Evolutionary conservation across 1,139 yeast species (phyloP).

Genomic region (Debaryomycetaceae sp.): DNA sequence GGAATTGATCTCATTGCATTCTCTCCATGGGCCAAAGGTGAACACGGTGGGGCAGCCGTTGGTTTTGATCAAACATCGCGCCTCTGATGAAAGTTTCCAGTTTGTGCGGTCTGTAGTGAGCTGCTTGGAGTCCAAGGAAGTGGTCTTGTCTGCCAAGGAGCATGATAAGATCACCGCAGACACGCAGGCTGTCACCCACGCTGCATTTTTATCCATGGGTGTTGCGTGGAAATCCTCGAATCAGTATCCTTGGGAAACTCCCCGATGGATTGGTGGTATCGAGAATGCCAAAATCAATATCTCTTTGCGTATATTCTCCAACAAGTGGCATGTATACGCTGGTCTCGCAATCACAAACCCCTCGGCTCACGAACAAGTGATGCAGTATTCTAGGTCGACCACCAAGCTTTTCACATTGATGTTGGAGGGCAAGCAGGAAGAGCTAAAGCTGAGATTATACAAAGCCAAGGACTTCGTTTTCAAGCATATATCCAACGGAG

Average conservation of each 20-base stretch:
- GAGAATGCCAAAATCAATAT: conserved; percentile 96
- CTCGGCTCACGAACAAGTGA: conserved; percentile 84
- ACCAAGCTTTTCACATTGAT: conserved; percentile 80
- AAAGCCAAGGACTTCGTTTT: conserved; percentile 76
- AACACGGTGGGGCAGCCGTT: conserved; percentile 89
- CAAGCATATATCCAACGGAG: conserved; percentile 52
- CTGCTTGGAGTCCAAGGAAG: conserved; percentile 75
- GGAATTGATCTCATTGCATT: conserved; percentile 82
- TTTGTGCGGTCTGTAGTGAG: conserved; percentile 65
- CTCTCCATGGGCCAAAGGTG: conserved; percentile 92
- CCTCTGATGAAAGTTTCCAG: conserved; percentile 49
- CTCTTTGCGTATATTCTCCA: conserved; percentile 82
- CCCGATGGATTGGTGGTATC: conserved; percentile 86
- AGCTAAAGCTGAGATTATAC: conserved; percentile 53
- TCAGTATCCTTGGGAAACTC: conserved; percentile 91
- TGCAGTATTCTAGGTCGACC: conserved; percentile 83
- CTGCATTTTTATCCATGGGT: conserved; percentile 96
- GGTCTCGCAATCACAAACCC: conserved; percentile 96
- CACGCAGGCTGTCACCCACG: conserved; percentile 98
- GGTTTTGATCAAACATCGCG: conserved; percentile 76
- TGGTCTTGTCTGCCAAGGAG: conserved; percentile 73
- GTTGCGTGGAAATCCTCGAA: conserved; percentile 84
- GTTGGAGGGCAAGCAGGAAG: conserved; percentile 64
- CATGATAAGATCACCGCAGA: conserved; percentile 96
- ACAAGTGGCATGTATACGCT: conserved; percentile 98